Evolutionary conservation across 352 stramenopile species (phyloP), one percentile per base, ranked within the genome.

Genomic region (Aphanomyces euteiches): DNA sequence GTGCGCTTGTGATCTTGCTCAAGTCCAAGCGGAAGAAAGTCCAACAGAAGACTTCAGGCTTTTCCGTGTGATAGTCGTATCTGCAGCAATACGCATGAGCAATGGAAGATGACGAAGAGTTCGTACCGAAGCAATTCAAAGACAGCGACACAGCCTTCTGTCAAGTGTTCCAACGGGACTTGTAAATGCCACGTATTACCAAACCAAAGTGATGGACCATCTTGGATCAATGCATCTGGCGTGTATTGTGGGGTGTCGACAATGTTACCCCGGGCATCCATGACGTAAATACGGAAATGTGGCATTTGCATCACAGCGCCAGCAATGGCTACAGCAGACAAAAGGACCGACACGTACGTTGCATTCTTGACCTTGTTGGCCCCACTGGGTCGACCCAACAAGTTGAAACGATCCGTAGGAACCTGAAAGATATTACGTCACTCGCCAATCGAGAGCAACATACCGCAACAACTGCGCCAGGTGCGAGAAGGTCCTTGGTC

Each of bases 131-230:
- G 82, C 63, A 95, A 73, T 75, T 95, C 88, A 85, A 95, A 91
- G 28, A 95, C 85, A 4, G 88, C 88, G 17, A 95, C 84, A 63
- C 86, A 93, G 65, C 88, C 87, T 92, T 95, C 86, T 60, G 89
- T 92, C 56, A 95, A 79, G 72, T 95, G 88, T 60, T 94, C 88
- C 19, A 95, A 75, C 17, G 85, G 86, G 7, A 84, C 89, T 69
- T 95, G 88, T 21, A 95, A 68, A 76, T 92, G 88, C 88, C 88
- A 95, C 57, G 85, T 90, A 74, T 95, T 95, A 72, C 88, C 88
- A 71, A 93, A 95, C 88, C 85, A 93, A 72, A 93, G 92, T 74
- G 92, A 93, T 45, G 84, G 84, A 47, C 84, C 83, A 3, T 84
- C 85, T 74, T 95, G 85, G 69, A 95, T 95, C 38, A 95, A 75